Conservation (phyloP, 1,284 basidiomycete species). For the Fereydounia khargensis region DNA sequence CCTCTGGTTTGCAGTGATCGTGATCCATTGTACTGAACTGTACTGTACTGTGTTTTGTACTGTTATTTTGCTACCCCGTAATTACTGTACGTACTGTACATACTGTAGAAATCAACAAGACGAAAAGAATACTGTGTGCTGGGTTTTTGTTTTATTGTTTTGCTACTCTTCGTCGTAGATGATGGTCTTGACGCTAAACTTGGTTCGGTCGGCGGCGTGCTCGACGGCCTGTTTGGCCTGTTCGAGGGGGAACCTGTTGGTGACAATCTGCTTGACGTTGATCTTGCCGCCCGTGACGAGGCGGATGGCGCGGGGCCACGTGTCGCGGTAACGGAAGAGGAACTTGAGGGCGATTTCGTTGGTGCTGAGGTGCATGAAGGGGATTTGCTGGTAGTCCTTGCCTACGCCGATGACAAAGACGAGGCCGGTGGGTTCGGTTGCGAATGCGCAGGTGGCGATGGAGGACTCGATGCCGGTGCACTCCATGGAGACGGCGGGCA, state of each 20-base stretch:
- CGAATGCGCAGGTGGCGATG: slow-evolving; percentile 69
- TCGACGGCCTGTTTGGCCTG: slow-evolving; percentile 77
- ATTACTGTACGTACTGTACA: background rate
- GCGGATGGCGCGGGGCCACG: slow-evolving; percentile 78
- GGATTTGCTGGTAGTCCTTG: slow-evolving; percentile 50
- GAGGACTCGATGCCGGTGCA: slow-evolving; percentile 85
- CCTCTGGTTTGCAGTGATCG: no score
- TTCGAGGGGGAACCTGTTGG: slow-evolving; percentile 75
- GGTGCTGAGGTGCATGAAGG: slow-evolving; percentile 61
- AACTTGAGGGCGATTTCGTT: slow-evolving; percentile 64
- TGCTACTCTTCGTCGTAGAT: slow-evolving; percentile 41
- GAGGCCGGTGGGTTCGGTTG: slow-evolving; percentile 60
- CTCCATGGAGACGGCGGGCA: slow-evolving; percentile 62
- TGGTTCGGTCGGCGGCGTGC: slow-evolving; percentile 68
- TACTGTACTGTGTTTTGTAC: no score
- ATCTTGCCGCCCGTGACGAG: slow-evolving; percentile 76
- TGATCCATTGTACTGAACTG: no score
- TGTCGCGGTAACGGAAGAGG: slow-evolving; percentile 58
- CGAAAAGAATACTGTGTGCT: background rate
- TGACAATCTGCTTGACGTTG: slow-evolving; percentile 82
- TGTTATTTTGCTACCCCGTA: background rate
- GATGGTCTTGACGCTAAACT: slow-evolving; percentile 47
- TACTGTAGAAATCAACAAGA: background rate
- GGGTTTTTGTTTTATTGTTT: background rate
- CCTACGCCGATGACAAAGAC: slow-evolving; percentile 64